These are phyloP conservation scores for Microcyclospora tardicrescens DNA, from an alignment of 2,329 filamentous ascomycete species.

Conservation along the genomic window DNA sequence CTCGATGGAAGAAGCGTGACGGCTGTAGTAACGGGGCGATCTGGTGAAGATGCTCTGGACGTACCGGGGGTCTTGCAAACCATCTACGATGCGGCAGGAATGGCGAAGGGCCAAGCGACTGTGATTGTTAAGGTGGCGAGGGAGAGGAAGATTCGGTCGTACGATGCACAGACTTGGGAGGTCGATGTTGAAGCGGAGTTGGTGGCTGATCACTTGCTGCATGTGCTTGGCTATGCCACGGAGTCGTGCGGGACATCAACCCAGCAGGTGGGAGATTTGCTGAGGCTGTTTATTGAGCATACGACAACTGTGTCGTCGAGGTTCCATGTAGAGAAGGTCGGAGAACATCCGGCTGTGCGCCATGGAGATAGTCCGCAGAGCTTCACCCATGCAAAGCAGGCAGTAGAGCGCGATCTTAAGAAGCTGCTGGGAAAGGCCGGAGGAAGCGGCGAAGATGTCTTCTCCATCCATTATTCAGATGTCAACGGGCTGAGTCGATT, in stretches of 20 bases:
- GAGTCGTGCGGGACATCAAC: slow-evolving; percentile 17
- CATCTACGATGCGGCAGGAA: slow-evolving; percentile 15
- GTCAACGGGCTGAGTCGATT: slow-evolving; percentile 24
- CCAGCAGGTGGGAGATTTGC: slow-evolving; percentile 14
- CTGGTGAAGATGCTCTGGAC: slow-evolving; percentile 2
- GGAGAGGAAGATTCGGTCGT: slow-evolving; percentile 13
- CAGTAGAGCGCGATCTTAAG: slow-evolving; percentile 19
- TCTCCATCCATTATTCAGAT: slow-evolving; percentile 24
- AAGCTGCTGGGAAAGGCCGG: slow-evolving; percentile 13
- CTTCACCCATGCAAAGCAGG: slow-evolving; percentile 21
- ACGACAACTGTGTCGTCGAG: slow-evolving; percentile 16
- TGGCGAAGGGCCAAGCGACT: slow-evolving; percentile 13
- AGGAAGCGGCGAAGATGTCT: slow-evolving; percentile 12
- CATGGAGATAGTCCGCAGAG: slow-evolving; percentile 14
- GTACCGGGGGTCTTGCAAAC: slow-evolving; percentile 15
- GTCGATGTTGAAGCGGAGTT: slow-evolving; percentile 17
- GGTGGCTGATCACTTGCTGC: slow-evolving; percentile 22
- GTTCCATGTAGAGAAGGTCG: slow-evolving; percentile 20
- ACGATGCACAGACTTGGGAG: slow-evolving; percentile 15
- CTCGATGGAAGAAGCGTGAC: slow-evolving; percentile 21
- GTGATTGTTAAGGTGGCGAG: slow-evolving; percentile 19
- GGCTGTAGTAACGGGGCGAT: slow-evolving; percentile 18
- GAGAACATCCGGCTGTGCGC: slow-evolving; percentile 17
- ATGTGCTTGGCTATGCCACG: slow-evolving; percentile 18
- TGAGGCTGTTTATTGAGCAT: slow-evolving; percentile 18